Evolutionary conservation across 129 eudicot genomes (phyloP).

Genomic region (Lonicera japonica): DNA sequence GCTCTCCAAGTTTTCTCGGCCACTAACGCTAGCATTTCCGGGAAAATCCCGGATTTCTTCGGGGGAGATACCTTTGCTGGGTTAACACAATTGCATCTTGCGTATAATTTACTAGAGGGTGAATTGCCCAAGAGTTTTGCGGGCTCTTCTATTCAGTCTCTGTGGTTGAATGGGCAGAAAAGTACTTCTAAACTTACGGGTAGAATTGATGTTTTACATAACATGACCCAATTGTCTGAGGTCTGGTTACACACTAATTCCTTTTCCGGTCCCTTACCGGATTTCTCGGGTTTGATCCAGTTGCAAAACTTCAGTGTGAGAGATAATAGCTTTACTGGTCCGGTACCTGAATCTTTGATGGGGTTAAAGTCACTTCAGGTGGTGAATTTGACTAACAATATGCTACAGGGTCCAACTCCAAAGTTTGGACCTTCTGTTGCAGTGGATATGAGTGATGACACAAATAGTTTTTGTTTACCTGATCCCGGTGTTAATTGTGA

Average conservation of each 20-base stretch:
- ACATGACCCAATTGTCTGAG: constrained; percentile 56
- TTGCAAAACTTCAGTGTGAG: constrained; percentile 53
- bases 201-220: constrained; percentile 43
- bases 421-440: constrained; percentile 38
- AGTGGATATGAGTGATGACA: constrained; percentile 37
- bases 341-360: constrained; percentile 53
- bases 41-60: constrained; percentile 57
- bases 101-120: constrained; percentile 55
- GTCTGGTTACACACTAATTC: constrained; percentile 61
- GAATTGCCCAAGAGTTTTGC: constrained; percentile 51
- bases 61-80: constrained; percentile 47
- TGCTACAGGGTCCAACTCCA: constrained; percentile 71
- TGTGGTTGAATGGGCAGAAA: constrained; percentile 83
- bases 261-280: constrained; percentile 78
- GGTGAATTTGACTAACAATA: constrained; percentile 66
- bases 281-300: constrained; percentile 39
- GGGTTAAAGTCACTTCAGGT: constrained; percentile 32
- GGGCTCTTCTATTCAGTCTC: constrained; percentile 46
- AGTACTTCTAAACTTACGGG: constrained; percentile 47
- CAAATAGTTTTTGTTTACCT: constrained; percentile 63
- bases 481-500: constrained; percentile 61
- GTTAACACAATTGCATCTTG: constrained; percentile 38
- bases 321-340: constrained; percentile 70
- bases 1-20: constrained; percentile 55
- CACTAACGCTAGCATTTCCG: constrained; percentile 44